These are phyloP conservation scores for Basipetospora chlamydospora DNA, from an alignment of 2,329 filamentous ascomycete genomes.

Conservation along the genomic window DNA sequence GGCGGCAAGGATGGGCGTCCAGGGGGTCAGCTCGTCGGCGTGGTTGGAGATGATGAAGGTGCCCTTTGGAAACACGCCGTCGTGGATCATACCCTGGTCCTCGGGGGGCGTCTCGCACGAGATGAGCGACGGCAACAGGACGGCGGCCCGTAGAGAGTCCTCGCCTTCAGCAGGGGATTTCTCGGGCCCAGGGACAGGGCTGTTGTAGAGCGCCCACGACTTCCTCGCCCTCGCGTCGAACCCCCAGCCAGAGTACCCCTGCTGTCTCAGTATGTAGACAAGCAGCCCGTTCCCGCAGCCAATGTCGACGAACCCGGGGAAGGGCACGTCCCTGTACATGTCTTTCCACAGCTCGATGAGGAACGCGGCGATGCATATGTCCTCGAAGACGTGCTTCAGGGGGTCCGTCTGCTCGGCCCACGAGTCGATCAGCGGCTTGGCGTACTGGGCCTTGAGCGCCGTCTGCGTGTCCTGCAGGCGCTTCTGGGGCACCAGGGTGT, in stretches of 20 bases:
- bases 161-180: background rate
- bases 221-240: slow-evolving; percentile 81
- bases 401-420: slow-evolving; percentile 87
- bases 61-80: slow-evolving; percentile 53
- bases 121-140: slow-evolving; percentile 34
- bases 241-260: slow-evolving; percentile 77
- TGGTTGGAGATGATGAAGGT: slow-evolving; percentile 97
- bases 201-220: slow-evolving; percentile 64
- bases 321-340: slow-evolving; percentile 54
- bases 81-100: slow-evolving; percentile 21
- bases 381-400: slow-evolving; percentile 87
- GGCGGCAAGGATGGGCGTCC: slow-evolving; percentile 80
- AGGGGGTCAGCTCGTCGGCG: slow-evolving; percentile 87
- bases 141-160: slow-evolving; percentile 25
- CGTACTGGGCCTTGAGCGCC: slow-evolving; percentile 65
- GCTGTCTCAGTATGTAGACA: slow-evolving; percentile 63
- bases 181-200: slow-evolving; percentile 1
- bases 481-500: slow-evolving; percentile 63
- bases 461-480: slow-evolving; percentile 72
- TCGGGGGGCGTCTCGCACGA: slow-evolving; percentile 9
- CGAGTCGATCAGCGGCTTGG: slow-evolving; percentile 48
- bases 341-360: slow-evolving; percentile 80
- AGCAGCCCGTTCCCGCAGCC: slow-evolving; percentile 91
- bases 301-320: slow-evolving; percentile 89
- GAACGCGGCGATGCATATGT: slow-evolving; percentile 80